These are phyloP conservation scores for Staphylotrichum longicolle DNA, from an alignment of 495 filamentous ascomycete species.

Conservation along the genomic window DNA sequence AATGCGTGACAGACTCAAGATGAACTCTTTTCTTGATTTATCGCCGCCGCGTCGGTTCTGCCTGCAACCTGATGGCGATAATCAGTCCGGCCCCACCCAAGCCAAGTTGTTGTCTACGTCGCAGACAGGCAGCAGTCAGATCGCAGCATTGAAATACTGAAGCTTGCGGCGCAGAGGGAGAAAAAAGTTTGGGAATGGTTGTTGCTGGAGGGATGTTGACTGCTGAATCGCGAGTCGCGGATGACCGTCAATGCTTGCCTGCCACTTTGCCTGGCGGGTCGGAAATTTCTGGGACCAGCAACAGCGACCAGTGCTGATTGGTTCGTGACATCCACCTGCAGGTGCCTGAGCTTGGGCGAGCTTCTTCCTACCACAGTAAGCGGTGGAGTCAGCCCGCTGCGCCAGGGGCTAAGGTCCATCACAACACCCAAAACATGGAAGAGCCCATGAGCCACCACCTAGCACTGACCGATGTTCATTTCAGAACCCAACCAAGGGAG, in stretches of 20 bases:
- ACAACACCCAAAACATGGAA: no score
- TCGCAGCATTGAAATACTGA: constrained; percentile 26
- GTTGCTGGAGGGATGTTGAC: constrained; percentile 9
- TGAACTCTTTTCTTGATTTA: background rate
- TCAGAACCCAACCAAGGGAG: background rate
- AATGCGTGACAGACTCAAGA: background rate
- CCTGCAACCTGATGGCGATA: constrained; percentile 13
- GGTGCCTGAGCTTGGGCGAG: constrained; percentile 7
- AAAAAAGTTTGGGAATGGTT: background rate
- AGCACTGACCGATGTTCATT: no score
- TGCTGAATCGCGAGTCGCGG: background rate
- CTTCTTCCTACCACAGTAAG: constrained; percentile 1
- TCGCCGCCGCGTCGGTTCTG: constrained; percentile 18
- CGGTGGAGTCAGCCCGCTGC: background rate
- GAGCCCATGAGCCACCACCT: no score
- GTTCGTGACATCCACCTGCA: background rate
- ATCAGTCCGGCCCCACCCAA: constrained; percentile 23
- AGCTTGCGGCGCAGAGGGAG: background rate
- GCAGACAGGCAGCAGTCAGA: constrained; percentile 4
- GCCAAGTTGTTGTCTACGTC: constrained; percentile 24
- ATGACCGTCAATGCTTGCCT: constrained; percentile 14
- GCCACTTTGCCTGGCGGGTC: constrained; percentile 6
- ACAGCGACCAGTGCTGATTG: constrained; percentile 25
- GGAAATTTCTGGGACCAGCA: constrained; percentile 28
- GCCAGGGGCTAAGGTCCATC: no score